A percentile compares a stretch with the other conserved stretches of the same genome.
These are phyloP conservation scores for Liriodendron chinense DNA, from an alignment of 164 flowering plant genomes.

Conservation along the genomic window DNA sequence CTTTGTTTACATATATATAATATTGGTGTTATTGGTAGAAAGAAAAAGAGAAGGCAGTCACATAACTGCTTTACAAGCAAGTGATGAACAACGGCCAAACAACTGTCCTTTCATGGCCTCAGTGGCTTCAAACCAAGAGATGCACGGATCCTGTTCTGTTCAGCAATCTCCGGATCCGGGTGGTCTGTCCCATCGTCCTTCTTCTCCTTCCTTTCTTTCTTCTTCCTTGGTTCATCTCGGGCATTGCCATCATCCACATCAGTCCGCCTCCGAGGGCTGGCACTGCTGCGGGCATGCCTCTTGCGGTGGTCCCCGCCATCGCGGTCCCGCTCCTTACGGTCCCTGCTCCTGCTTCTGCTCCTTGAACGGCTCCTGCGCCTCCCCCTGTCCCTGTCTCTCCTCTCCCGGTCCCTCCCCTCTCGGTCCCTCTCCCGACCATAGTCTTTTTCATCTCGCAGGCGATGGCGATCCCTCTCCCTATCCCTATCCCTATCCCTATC, in stretches of 20 bases:
- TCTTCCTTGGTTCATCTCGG: slow-evolving; percentile 61
- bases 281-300: slow-evolving; percentile 64
- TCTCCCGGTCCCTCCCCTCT: slow-evolving; percentile 52
- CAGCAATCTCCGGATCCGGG: slow-evolving; percentile 97
- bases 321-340: slow-evolving; percentile 46
- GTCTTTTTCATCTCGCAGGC: slow-evolving; percentile 68
- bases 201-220: slow-evolving; percentile 65
- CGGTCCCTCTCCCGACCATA: slow-evolving; percentile 47
- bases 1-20: background rate
- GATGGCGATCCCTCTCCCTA: slow-evolving; percentile 57
- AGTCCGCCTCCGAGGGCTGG: slow-evolving; percentile 60
- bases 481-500: slow-evolving; percentile 54
- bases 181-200: slow-evolving; percentile 93
- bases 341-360: slow-evolving; percentile 68
- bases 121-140: slow-evolving; percentile 79
- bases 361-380: slow-evolving; percentile 71
- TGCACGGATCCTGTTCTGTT: slow-evolving; percentile 74
- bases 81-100: background rate
- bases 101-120: slow-evolving; percentile 18
- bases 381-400: slow-evolving; percentile 77
- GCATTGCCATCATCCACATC: slow-evolving; percentile 37
- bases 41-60: background rate
- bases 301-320: slow-evolving; percentile 59
- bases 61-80: background rate
- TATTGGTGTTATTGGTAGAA: background rate